Evolutionary conservation across 805 yeast genomes (phyloP).

Genomic region (Lipomyces oligophaga): DNA sequence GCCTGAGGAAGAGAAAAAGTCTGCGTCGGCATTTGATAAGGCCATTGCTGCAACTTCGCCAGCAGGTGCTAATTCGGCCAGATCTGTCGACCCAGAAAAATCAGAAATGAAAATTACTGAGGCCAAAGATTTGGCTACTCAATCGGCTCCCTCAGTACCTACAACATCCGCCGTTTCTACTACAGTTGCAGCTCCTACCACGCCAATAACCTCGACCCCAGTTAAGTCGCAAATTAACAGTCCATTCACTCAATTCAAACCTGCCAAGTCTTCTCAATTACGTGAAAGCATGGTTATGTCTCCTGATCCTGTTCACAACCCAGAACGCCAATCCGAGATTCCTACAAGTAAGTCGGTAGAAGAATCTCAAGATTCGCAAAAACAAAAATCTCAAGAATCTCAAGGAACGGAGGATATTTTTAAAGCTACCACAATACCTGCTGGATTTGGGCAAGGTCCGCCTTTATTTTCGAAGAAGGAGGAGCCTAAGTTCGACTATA

Average conservation of each 20-base stretch:
- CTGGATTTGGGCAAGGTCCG: too few relatives aligned
- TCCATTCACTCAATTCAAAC: slow-evolving; percentile 20
- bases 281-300: slow-evolving; percentile 22
- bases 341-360: too few relatives aligned
- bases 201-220: slow-evolving; percentile 1
- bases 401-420: too few relatives aligned
- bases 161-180: background rate
- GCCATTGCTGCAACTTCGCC: slow-evolving; percentile 25
- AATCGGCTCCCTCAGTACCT: background rate
- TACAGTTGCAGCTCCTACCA: background rate
- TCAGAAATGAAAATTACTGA: background rate
- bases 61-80: too few relatives aligned
- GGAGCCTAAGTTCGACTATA: too few relatives aligned
- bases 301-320: too few relatives aligned
- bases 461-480: too few relatives aligned
- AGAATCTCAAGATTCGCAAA: slow-evolving; percentile 2
- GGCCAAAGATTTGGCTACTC: background rate
- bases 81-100: too few relatives aligned
- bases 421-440: too few relatives aligned
- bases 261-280: slow-evolving; percentile 15
- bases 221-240: too few relatives aligned
- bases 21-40: slow-evolving; percentile 7
- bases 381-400: background rate
- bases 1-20: slow-evolving; percentile 15
- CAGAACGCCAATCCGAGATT: too few relatives aligned